Percentiles rank a stretch among this genome's conserved stretches.
phyloP scores from a whole-genome alignment of 2,329 filamentous ascomycete genomes.

The Lasiodiplodia gonubiensis region DNA sequence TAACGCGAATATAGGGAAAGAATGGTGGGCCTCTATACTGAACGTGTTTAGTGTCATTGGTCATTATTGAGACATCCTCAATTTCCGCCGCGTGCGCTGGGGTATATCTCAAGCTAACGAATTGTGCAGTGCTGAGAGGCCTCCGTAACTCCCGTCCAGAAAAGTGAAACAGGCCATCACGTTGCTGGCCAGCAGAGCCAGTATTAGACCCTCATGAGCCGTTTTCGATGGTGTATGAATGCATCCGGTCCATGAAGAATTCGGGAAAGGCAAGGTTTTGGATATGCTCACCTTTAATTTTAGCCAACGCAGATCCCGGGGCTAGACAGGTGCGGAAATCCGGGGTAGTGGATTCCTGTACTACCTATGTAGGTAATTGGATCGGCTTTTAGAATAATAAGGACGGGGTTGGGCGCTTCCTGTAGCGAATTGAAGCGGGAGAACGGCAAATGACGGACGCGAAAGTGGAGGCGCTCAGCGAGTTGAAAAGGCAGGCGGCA shows the following conservation, averaged over 20 bases:
- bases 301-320: background rate
- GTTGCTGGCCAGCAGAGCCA: no score
- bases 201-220: no score
- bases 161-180: background rate
- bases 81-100: background rate
- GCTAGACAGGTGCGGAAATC: background rate
- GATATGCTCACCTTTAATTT: slow-evolving; percentile 1
- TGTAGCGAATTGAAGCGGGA: background rate
- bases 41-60: slow-evolving; percentile 4
- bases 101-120: background rate
- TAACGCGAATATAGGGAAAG: background rate
- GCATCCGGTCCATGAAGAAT: no score
- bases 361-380: background rate
- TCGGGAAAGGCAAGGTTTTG: background rate
- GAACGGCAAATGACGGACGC: background rate
- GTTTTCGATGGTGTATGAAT: background rate
- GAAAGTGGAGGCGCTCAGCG: background rate
- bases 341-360: background rate
- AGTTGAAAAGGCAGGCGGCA: background rate
- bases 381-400: background rate
- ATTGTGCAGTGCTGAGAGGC: background rate
- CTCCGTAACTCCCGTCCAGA: background rate
- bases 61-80: background rate
- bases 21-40: background rate
- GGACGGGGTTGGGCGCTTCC: background rate